Percentiles rank a stretch among this genome's conserved stretches.
phyloP scores from a whole-genome alignment of 371 early-diverging fungal species.

The Synchytrium microbalum region DNA sequence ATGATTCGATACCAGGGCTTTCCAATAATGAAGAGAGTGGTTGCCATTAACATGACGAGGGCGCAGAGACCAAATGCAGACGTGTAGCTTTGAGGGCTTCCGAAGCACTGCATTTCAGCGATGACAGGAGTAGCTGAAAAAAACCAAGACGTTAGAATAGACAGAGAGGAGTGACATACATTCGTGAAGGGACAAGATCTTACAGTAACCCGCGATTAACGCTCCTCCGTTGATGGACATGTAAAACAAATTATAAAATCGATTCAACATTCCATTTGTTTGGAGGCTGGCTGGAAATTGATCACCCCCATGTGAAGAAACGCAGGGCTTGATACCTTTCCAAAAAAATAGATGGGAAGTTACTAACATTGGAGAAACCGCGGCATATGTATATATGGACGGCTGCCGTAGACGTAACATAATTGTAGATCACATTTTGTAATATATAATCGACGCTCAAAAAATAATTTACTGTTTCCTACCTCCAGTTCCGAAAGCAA shows the following conservation, averaged over 20 bases:
- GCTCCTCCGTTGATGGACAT: conserved; percentile 2
- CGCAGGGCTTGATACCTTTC: conserved; percentile 52
- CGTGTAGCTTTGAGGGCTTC: conserved; percentile 7
- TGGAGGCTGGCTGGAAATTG: conserved; percentile 26
- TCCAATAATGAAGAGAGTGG: conserved; percentile 39
- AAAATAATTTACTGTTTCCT: neutral
- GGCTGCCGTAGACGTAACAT: neutral
- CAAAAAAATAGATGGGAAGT: too few species aligned
- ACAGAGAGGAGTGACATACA: neutral
- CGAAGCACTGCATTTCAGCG: conserved; percentile 9
- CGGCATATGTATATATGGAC: neutral
- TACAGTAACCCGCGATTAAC: neutral
- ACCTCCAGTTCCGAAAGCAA: conserved; percentile 56
- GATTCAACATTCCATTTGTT: conserved; percentile 14
- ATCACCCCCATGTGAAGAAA: conserved; percentile 54
- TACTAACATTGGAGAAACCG: too few species aligned
- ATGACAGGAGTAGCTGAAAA: conserved; percentile 26
- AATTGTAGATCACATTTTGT: neutral
- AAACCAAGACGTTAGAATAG: conserved; percentile 23
- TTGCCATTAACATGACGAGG: conserved; percentile 33
- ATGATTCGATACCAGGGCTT: conserved; percentile 46
- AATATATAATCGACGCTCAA: neutral
- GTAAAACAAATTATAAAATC: conserved; percentile 33
- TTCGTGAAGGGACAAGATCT: neutral
- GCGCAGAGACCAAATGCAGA: conserved; percentile 24